phyloP scores from a whole-genome alignment of 2,329 filamentous ascomycete species.

The Boeremia lycopersici region DNA sequence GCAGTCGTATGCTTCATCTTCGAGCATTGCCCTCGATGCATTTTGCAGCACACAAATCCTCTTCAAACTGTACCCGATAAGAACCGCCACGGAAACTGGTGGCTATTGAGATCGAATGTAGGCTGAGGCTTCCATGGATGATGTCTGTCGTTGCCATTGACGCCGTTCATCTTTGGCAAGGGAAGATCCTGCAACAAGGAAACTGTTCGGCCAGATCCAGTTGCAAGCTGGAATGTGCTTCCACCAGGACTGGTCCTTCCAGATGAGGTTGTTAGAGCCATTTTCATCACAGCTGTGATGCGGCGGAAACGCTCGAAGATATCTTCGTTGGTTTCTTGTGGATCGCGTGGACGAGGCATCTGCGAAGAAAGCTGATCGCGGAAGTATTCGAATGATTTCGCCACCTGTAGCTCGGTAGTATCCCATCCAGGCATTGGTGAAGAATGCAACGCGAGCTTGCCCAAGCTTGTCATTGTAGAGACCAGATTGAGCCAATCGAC shows the following conservation, averaged over 20 bases:
- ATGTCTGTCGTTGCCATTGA: conserved; percentile 33
- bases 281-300: conserved; percentile 41
- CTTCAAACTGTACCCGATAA: conserved; percentile 40
- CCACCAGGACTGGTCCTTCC: conserved; percentile 38
- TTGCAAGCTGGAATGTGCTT: conserved; percentile 44
- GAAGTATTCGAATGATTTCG: conserved; percentile 41
- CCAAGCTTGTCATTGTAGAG: conserved; percentile 36
- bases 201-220: conserved; percentile 41
- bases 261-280: conserved; percentile 27
- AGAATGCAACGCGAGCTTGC: conserved; percentile 38
- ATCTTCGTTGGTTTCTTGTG: conserved; percentile 33
- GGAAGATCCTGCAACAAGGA: conserved; percentile 42
- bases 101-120: conserved; percentile 37
- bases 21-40: neutral
- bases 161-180: conserved; percentile 34
- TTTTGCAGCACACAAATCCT: neutral
- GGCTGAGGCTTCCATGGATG: conserved; percentile 38
- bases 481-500: conserved; percentile 44
- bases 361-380: conserved; percentile 39
- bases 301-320: conserved; percentile 44
- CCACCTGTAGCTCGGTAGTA: conserved; percentile 38
- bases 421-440: conserved; percentile 44
- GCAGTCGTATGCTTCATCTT: neutral
- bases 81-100: conserved; percentile 44
- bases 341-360: conserved; percentile 37